Base-by-base conservation (phyloP, 192 early-diverging fungal genomes). In the Paraglomus brasilianum region DNA sequence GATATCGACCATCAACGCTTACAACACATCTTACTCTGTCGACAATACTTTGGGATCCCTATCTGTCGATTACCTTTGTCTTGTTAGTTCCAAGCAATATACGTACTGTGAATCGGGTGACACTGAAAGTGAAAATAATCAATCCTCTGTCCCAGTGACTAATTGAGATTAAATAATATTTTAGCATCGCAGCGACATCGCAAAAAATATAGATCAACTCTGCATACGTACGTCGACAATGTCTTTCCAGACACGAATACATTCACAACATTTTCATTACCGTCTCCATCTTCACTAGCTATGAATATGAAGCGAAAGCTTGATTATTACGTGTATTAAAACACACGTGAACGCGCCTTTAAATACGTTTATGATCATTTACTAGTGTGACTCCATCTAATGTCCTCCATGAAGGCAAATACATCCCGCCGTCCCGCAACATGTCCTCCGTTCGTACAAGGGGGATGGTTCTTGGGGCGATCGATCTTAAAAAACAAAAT, bases 101-200 rank as follows among this genome's bases (percentile, higher is more conserved):
- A 70, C n/a, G n/a, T 89, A 92, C 68, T 91, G 75, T 68, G 87
- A 82, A 72, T 95, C 92, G 24, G 87, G 77, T 5, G 94, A 96
- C n/a, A 93, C 81, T 9, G 77, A 78, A 73, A 83, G 89, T 24
- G 70, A 66, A 82, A 81, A 52, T 70, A 40, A 0, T 66, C 50
- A 38, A 78, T 17, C 15, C 53, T 44, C 1, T 59, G 4, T 1
- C 62, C 62, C 44, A 47, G 13, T 5, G 44, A 0, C 62, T 64
- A 48, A 50, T 17, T 8, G 15, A 44, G 13, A 43, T 21, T 39
- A 43, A 22, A 5, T 5, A 43, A 55, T 13, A 11, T 24, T 5
- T 63, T 50, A 14, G 66, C 21, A 45, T 39, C 8, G 61, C 62
- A 73, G 41, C 40, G 49, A 30, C 13, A 15, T 56, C 39, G 38